Conservation (phyloP, 2,329 filamentous ascomycete species). For the Stachybotrys chlorohalonatus region DNA sequence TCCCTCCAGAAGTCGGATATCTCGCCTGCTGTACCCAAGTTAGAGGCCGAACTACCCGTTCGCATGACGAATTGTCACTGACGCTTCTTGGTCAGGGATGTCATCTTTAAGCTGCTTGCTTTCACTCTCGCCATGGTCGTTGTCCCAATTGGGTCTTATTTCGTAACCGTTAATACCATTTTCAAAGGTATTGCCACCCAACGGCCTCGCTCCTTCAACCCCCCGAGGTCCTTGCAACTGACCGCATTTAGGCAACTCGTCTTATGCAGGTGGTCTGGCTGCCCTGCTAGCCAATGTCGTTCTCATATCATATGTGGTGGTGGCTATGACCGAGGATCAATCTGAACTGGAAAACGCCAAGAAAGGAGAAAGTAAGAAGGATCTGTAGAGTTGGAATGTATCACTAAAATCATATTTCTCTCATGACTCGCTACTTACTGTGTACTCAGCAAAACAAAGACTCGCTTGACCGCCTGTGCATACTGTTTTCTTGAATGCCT, state of each 20-base stretch:
- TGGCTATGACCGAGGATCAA: slow-evolving; percentile 82
- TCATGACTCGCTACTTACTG: too few species aligned
- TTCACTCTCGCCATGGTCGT: slow-evolving; percentile 91
- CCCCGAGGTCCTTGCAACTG: slow-evolving; percentile 2
- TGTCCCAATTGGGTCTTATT: slow-evolving; percentile 82
- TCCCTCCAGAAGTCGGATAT: slow-evolving; percentile 57
- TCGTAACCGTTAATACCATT: slow-evolving; percentile 63
- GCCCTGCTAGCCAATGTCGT: slow-evolving; percentile 89
- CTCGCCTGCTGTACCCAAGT: slow-evolving; percentile 77
- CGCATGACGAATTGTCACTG: too few species aligned
- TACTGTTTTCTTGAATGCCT: too few species aligned
- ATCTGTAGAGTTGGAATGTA: slow-evolving; percentile 9
- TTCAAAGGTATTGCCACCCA: slow-evolving; percentile 56
- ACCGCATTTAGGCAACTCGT: slow-evolving; percentile 62
- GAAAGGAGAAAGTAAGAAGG: slow-evolving; percentile 40
- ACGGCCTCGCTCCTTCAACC: neutral
- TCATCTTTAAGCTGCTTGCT: slow-evolving; percentile 81
- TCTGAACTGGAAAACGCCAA: slow-evolving; percentile 34
- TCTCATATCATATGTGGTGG: slow-evolving; percentile 79
- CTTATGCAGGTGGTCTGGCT: slow-evolving; percentile 75
- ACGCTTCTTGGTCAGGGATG: slow-evolving; percentile 42
- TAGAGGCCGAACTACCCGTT: slow-evolving; percentile 8
- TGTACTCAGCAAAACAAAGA: too few species aligned
- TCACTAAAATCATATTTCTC: neutral
- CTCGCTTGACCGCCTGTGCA: too few species aligned